These are phyloP conservation scores for Acorus calamus DNA, from an alignment of 106 monocot genomes.

Conservation along the genomic window DNA sequence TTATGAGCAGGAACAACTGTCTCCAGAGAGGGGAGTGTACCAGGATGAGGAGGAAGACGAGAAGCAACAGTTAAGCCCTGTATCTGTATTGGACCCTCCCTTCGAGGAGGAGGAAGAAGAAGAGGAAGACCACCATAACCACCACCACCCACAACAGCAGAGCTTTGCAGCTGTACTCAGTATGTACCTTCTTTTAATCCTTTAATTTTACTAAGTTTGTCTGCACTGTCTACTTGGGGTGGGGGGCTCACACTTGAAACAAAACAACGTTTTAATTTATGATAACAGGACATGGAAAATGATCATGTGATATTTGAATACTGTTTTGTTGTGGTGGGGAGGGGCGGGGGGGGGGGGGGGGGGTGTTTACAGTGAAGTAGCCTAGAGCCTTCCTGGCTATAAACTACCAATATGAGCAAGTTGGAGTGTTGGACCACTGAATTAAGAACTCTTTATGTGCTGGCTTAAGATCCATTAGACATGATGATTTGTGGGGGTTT, in stretches of 20 bases:
- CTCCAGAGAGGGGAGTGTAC: conserved; percentile 1
- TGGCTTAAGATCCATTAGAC: no score
- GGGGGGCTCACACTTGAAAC: background rate
- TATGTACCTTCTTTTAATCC: background rate
- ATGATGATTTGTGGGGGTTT: no score
- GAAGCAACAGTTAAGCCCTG: conserved; percentile 29
- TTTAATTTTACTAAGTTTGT: background rate
- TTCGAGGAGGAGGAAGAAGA: conserved; percentile 13
- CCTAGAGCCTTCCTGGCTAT: no score
- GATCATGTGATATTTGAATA: no score
- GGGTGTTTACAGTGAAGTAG: no score
- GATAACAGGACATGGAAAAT: no score
- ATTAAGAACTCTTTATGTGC: no score
- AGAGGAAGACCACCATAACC: background rate
- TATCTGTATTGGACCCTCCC: conserved; percentile 24
- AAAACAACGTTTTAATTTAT: background rate
- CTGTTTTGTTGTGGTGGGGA: no score
- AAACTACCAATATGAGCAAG: no score
- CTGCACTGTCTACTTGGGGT: no score
- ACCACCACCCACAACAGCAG: conserved; percentile 1
- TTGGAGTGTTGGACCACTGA: no score
- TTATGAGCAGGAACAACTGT: conserved; percentile 17
- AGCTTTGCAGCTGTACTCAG: conserved; percentile 18
- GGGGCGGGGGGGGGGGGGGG: no score
- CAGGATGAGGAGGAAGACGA: conserved; percentile 8